phyloP scores from a whole-genome alignment of 1,139 yeast genomes.

The Torulaspora pretoriensis region DNA sequence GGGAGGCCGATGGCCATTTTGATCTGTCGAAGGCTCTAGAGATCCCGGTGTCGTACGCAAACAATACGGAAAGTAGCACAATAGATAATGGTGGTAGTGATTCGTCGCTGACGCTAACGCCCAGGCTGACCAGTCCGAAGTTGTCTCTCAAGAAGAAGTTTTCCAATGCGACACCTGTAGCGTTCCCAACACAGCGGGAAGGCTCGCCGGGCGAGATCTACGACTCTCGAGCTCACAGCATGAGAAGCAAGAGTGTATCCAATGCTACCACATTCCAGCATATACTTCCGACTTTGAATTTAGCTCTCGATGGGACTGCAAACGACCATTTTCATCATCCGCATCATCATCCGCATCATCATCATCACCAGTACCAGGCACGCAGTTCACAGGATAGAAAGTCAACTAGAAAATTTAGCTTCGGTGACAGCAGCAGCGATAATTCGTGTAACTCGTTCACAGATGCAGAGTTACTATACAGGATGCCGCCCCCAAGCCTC shows the following conservation, averaged over 20 bases:
- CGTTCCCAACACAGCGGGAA: conserved; percentile 7
- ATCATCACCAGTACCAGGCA: conserved; percentile 5
- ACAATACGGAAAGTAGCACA: conserved; percentile 4
- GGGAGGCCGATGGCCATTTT: conserved; percentile 18
- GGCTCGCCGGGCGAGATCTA: conserved; percentile 9
- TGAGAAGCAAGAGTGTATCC: conserved; percentile 17
- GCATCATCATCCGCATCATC: neutral
- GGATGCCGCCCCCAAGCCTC: conserved; percentile 15
- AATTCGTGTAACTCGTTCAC: conserved; percentile 11
- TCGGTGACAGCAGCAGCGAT: conserved; percentile 16
- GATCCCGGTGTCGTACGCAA: conserved; percentile 19
- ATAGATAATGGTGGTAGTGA: conserved; percentile 5
- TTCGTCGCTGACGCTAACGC: conserved; percentile 7
- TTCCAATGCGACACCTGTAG: conserved; percentile 13
- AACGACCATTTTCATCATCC: conserved; percentile 6
- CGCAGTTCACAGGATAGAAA: conserved; percentile 8
- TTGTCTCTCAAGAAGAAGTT: conserved; percentile 21
- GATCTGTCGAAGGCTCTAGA: conserved; percentile 35
- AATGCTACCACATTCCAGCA: conserved; percentile 16
- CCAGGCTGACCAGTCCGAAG: conserved; percentile 16
- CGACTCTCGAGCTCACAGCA: conserved; percentile 6
- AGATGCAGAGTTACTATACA: conserved; percentile 17
- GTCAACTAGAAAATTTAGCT: conserved; percentile 18
- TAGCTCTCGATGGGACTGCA: conserved; percentile 14
- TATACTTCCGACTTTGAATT: conserved; percentile 13